phyloP scores from a whole-genome alignment of 1,284 basidiomycete species.

The Sparassis latifolia region DNA sequence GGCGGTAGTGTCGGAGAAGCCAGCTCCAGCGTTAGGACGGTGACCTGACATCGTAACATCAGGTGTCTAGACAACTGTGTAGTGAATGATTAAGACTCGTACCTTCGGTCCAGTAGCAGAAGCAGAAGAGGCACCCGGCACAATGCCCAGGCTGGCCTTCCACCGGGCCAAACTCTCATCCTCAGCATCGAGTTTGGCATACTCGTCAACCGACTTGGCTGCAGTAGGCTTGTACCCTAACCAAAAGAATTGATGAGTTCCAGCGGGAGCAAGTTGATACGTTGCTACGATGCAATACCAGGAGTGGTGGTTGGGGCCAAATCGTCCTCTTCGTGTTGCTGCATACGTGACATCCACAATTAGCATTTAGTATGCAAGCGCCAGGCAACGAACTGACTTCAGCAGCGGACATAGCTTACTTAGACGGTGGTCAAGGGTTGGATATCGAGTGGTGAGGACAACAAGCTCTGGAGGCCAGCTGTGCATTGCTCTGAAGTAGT shows the following conservation, averaged over 20 bases:
- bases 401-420: slow-evolving; percentile 35
- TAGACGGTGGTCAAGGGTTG: slow-evolving; percentile 13
- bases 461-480: slow-evolving; percentile 5
- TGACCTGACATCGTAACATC: slow-evolving; percentile 40
- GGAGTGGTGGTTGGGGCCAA: slow-evolving; percentile 57
- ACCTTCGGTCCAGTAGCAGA: slow-evolving; percentile 60
- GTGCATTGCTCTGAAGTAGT: slow-evolving; percentile 2
- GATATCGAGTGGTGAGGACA: slow-evolving; percentile 2
- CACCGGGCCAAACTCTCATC: slow-evolving; percentile 84
- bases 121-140: slow-evolving; percentile 38
- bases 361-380: slow-evolving; percentile 5
- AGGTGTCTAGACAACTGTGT: neutral
- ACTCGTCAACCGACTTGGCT: slow-evolving; percentile 64
- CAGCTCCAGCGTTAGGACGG: slow-evolving; percentile 65
- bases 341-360: neutral
- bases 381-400: neutral
- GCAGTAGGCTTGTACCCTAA: slow-evolving; percentile 69
- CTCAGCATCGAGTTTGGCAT: slow-evolving; percentile 71
- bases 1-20: slow-evolving; percentile 59
- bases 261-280: neutral
- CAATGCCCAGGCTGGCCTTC: slow-evolving; percentile 87
- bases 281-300: slow-evolving; percentile 33
- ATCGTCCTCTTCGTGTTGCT: slow-evolving; percentile 58
- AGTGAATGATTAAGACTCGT: slow-evolving; percentile 4
- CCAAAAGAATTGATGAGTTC: slow-evolving; percentile 6